Evolutionary conservation across 495 filamentous ascomycete genomes (phyloP), one percentile per base, ranked within the genome.

Genomic region (Neurospora sublineolata): DNA sequence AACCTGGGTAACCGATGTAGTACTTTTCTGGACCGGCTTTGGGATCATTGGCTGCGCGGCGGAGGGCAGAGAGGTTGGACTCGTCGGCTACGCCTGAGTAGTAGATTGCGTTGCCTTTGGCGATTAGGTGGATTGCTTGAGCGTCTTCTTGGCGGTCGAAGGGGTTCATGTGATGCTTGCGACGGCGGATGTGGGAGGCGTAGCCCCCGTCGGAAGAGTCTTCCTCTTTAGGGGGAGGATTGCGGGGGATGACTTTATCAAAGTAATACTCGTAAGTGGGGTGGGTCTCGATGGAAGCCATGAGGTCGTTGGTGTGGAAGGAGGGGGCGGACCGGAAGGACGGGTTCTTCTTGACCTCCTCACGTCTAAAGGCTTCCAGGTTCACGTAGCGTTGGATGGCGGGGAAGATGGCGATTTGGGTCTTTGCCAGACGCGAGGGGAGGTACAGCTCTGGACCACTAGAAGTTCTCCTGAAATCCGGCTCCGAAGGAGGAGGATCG

Each of bases 321-420:
- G 52, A 64, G 27, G 18, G 16, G 6, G 11, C 38, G 44, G 76
- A 72, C 2, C 75, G 69, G 36, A 73, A 44, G 68, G 83, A 60
- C 1, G 72, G 71, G 11, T 73, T 72, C 72, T 79, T 72, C 23
- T 58, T 73, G 74, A 81, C 76, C 70, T 79, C 79, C 36, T 80
- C 76, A 37, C 72, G 39, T 0, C 44, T 10, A 1, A 20, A 33
- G 30, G 41, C n/a, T 37, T 67, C 68, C 8, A 69, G 67, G 46
- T 74, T 72, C 27, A 77, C 60, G 71, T 78, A 82, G 23, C 82
- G 77, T 67, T 79, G 77, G 37, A 83, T 58, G 69, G 75, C 72
- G 39, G 83, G 83, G 77, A 80, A 82, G 23, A 81, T 74, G 67
- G 77, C 73, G 52, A 82, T 77, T 73, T 82, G 82, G 41, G 83